Conservation (phyloP, 495 filamentous ascomycete species). For the Patellaria atrata region DNA sequence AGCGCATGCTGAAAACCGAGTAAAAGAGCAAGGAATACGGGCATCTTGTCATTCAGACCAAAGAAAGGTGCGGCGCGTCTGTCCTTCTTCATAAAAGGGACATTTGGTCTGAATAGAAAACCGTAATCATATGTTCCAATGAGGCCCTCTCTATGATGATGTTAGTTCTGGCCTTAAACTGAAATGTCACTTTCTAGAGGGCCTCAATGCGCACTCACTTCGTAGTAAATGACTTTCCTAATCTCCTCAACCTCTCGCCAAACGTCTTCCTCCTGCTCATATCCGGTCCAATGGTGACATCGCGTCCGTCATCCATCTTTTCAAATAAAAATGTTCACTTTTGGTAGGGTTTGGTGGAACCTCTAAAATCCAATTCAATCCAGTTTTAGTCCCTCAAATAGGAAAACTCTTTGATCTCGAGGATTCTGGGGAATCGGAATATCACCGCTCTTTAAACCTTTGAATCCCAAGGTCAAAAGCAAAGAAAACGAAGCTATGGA, state of each 20-base stretch:
- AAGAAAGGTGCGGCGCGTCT: slow-evolving; percentile 64
- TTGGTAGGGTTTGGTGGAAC: slow-evolving; percentile 22
- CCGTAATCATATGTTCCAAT: slow-evolving; percentile 80
- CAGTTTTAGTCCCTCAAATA: too few relatives aligned
- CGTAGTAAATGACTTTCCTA: slow-evolving; percentile 22
- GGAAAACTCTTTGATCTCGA: too few relatives aligned
- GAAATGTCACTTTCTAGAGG: not conserved
- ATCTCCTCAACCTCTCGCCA: slow-evolving; percentile 13
- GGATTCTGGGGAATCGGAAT: too few relatives aligned
- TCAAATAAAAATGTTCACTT: slow-evolving; percentile 11
- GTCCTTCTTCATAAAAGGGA: slow-evolving; percentile 66
- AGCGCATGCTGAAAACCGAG: slow-evolving; percentile 58
- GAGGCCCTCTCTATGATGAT: slow-evolving; percentile 46
- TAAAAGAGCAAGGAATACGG: slow-evolving; percentile 59
- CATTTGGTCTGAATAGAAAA: slow-evolving; percentile 59
- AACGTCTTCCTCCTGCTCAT: slow-evolving; percentile 14
- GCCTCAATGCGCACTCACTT: slow-evolving; percentile 12
- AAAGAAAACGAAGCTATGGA: too few relatives aligned
- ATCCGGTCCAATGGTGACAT: slow-evolving; percentile 22
- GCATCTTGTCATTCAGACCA: slow-evolving; percentile 71
- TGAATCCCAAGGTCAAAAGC: too few relatives aligned
- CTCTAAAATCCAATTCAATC: too few relatives aligned
- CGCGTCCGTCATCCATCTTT: slow-evolving; percentile 21
- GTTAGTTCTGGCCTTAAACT: slow-evolving; percentile 6
- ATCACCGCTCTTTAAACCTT: too few relatives aligned